Evolutionary conservation across 2,329 filamentous ascomycete species (phyloP), one percentile per base, ranked within the genome.

Genomic region (Cladophialophora psammophila): DNA sequence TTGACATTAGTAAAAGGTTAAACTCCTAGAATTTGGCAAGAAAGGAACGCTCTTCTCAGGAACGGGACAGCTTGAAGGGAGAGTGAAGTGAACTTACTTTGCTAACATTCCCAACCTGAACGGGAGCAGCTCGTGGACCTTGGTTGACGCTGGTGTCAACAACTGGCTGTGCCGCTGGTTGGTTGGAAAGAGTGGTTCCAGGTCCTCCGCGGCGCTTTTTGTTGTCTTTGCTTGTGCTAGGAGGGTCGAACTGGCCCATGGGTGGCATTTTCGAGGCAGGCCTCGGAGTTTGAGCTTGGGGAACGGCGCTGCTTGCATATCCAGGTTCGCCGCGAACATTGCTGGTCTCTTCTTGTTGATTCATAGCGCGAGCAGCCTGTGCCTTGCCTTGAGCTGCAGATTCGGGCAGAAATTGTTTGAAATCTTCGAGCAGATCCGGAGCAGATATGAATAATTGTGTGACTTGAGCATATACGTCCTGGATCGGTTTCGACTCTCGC

Each of bases 391-490:
- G 87, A 18, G 90, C 89, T 36, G 90, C 89, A 52, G 94, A 96
- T 77, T 99, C 95, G 0, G 95, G 95, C 7, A 99, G 85, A 73
- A 99, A 99, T 76, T 99, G 95, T 78, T 99, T 99, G 78, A 99
- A 99, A 76, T 99, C 95, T 79, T 99, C 95, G 1, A 99, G 84
- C 12, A 99, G 87, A 79, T 99, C 95, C 4, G 94, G 94, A 0
- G 96, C 95, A 5, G 91, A 91, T 76, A 93, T 93, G 81, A 99
- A 99, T 0, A 99, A 84, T 36, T 91, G 91, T 0, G 96, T 99
- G 31, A 99, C 95, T 79, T 99, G 95, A 1, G 92, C 91, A 78
- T 99, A 99, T 2, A 99, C 95, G 79, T 99, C 95, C 78, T 97
- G 94, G 42, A 99, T 99, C 0, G 95, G 96, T 77, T 98, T 98